Evolutionary conservation across 2,329 filamentous ascomycete species (phyloP).

Genomic region (Cordyceps fumosorosea): DNA sequence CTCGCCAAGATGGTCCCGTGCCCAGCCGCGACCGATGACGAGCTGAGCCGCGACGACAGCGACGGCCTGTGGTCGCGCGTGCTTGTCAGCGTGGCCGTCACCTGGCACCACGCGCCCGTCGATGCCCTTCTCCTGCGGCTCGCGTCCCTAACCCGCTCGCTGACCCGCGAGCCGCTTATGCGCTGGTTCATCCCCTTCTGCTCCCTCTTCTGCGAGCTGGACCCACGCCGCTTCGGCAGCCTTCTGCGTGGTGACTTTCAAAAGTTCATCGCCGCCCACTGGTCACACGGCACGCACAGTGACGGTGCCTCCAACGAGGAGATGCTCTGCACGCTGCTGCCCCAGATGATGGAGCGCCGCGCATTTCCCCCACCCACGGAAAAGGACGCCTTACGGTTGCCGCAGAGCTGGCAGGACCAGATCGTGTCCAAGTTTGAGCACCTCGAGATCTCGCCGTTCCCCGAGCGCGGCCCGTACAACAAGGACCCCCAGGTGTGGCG

Average conservation of each 20-base stretch:
- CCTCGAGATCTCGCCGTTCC: constrained; percentile 57
- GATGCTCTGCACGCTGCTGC: constrained; percentile 61
- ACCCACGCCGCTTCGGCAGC: constrained; percentile 66
- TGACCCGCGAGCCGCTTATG: constrained; percentile 61
- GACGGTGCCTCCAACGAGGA: constrained; percentile 49
- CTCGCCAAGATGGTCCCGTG: constrained; percentile 43
- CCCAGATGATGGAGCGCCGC: constrained; percentile 52
- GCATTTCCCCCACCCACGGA: constrained; percentile 48
- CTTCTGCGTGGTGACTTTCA: constrained; percentile 78
- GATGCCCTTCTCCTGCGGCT: constrained; percentile 69
- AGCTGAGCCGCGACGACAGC: constrained; percentile 29
- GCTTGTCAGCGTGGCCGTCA: constrained; percentile 54
- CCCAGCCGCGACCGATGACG: constrained; percentile 25
- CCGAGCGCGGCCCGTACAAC: constrained; percentile 55
- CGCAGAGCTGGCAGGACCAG: constrained; percentile 65
- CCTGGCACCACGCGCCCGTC: constrained; percentile 71
- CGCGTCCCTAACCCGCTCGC: constrained; percentile 54
- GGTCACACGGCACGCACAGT: constrained; percentile 53
- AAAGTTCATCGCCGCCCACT: constrained; percentile 71
- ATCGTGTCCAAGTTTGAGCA: constrained; percentile 64
- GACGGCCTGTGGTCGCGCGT: constrained; percentile 50
- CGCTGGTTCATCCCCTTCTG: constrained; percentile 80
- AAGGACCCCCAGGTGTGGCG: constrained; percentile 57
- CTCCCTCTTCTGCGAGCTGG: constrained; percentile 68
- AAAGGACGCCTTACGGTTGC: constrained; percentile 49